phyloP scores from a whole-genome alignment of 164 flowering plant genomes.

The Macadamia tetraphylla region DNA sequence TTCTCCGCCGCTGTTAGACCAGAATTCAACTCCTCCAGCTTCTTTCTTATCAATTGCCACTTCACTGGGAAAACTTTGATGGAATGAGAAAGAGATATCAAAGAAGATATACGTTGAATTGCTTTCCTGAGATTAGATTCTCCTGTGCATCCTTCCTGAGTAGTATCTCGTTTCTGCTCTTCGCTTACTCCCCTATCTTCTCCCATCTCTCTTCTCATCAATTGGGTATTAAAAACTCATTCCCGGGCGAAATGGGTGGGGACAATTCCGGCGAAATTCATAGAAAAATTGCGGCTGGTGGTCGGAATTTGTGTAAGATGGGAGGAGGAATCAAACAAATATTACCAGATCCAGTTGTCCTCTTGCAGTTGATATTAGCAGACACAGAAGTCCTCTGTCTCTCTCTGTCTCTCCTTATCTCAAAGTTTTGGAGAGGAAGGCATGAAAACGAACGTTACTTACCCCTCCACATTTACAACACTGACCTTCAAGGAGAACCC shows the following conservation, averaged over 20 bases:
- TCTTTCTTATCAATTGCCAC: conserved; percentile 66
- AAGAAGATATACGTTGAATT: conserved; percentile 35
- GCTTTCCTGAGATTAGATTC: conserved; percentile 29
- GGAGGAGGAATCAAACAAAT: neutral
- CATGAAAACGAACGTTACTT: conserved; percentile 10
- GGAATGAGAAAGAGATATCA: conserved; percentile 52
- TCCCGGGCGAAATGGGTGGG: neutral
- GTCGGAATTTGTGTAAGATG: neutral
- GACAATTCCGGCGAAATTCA: neutral
- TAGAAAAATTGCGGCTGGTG: neutral
- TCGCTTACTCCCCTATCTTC: neutral
- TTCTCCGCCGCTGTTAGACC: conserved; percentile 43
- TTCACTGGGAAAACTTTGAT: conserved; percentile 57
- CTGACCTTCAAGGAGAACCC: conserved; percentile 13
- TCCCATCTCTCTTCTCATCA: conserved; percentile 7
- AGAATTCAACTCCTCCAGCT: conserved; percentile 68
- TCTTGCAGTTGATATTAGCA: neutral
- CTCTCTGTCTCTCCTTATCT: neutral
- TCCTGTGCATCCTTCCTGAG: conserved; percentile 7
- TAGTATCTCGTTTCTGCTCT: neutral
- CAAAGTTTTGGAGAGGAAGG: conserved; percentile 3
- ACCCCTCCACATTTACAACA: conserved; percentile 15
- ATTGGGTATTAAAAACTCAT: neutral
- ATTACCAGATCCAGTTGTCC: neutral
- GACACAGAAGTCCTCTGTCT: neutral